Conservation (phyloP, 2,329 filamentous ascomycete species). For the Aspergillus sp. region DNA sequence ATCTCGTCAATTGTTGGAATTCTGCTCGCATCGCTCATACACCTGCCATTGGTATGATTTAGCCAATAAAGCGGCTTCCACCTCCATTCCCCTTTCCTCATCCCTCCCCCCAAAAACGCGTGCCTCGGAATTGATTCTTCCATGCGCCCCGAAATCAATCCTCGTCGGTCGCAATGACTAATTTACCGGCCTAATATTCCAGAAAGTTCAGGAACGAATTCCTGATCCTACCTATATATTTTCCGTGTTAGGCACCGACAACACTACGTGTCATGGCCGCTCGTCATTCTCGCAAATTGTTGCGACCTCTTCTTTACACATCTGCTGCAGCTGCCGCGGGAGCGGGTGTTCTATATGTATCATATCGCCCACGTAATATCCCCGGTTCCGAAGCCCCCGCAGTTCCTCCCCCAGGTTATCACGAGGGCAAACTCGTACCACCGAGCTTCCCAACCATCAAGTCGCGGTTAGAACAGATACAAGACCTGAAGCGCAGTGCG, state of each 20-base stretch:
- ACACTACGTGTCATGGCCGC: slow-evolving; percentile 34
- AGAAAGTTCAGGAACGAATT: background rate
- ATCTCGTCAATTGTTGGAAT: background rate
- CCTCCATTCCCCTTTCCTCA: too few species aligned
- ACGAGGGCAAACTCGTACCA: slow-evolving; percentile 57
- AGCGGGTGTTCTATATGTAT: slow-evolving; percentile 59
- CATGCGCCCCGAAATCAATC: too few species aligned
- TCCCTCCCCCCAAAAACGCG: too few species aligned
- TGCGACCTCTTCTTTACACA: slow-evolving; percentile 61
- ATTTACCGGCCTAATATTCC: too few species aligned
- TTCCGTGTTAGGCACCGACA: background rate
- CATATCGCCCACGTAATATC: slow-evolving; percentile 64
- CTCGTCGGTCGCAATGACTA: too few species aligned
- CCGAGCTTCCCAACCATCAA: slow-evolving; percentile 54
- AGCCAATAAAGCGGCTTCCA: too few species aligned
- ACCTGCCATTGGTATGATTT: background rate
- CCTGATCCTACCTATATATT: background rate
- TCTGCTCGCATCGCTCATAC: background rate
- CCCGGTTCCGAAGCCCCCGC: slow-evolving; percentile 62
- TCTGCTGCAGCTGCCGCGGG: slow-evolving; percentile 55
- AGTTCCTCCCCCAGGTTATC: slow-evolving; percentile 63
- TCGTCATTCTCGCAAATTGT: slow-evolving; percentile 48
- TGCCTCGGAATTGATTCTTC: too few species aligned
- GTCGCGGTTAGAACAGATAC: slow-evolving; percentile 51
- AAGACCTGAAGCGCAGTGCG: slow-evolving; percentile 49